Base-by-base conservation (phyloP, 768 basidiomycete genomes). In the Candolleomyces eurysporus region DNA sequence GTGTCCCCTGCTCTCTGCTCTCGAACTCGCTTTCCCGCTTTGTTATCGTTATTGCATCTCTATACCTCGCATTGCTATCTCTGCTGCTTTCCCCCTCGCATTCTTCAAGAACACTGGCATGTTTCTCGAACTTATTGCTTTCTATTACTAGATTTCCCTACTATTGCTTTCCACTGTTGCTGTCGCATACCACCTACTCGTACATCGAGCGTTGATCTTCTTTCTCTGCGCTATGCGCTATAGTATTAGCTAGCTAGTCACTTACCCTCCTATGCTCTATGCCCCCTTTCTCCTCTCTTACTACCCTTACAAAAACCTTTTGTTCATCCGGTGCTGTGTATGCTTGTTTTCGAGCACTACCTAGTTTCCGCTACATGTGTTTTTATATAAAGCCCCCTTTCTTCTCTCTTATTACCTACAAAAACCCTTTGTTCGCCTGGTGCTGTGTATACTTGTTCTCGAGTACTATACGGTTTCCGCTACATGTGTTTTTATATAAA, bases 241-340 rank as follows among this genome's bases (percentile, higher is more conserved):
- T 48, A 40, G 32, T 57, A 52, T 60, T 55, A 53, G 48, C 50
- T 66, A 64, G 56, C 59, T 30, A 61, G 22, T 59, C 32, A 57
- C 57, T 49, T 68, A 50, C 59, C n/a, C 61, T n/a, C 57, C 59
- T 57, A 61, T 58, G 63, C 62, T 60, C 61, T 66, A 32, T 30
- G 26, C 40, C 39, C 39, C 45, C 61, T 52, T 21, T 17, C 17
- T 54, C 65, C 60, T 66, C 60, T 64, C 58, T 45, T 62, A 57
- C 13, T 59, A 48, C 39, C 50, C 5, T 40, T 53, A 17, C 14
- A 10, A 31, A 49, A 51, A 17, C 30, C 58, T 32, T 17, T 52
- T 30, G 26, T 49, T 42, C 43, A 45, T 30, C 45, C 30, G 31
- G 48, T 17, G 8, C 31, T 59, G 19, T 26, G 16, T 59, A 48